Base-by-base conservation (phyloP, 495 filamentous ascomycete genomes). In the Achaetomiella virescens region DNA sequence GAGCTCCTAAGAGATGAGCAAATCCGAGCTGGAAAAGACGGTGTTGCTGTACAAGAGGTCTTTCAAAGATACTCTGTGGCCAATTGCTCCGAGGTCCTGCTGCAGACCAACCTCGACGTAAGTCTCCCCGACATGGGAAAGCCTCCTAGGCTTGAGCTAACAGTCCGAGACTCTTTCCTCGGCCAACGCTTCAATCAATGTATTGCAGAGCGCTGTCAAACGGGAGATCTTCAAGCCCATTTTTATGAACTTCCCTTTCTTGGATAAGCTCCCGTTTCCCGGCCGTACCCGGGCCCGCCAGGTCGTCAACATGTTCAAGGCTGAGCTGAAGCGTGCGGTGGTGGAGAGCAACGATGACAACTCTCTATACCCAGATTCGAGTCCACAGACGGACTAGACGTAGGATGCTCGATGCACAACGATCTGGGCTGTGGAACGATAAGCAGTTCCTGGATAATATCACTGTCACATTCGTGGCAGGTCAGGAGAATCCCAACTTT, bases 401-500 rank as follows among this genome's bases (percentile, higher is more conserved):
- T 0, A 15, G 59, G 15, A 54, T 61, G 59, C 37, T 61, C 3
- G 43, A 54, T 18, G 59, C 59, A 2, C 40, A n/a, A 15, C 14
- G 48, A 1, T 57, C 59, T 4, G 59, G 59, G 0, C 1, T 24
- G 15, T 61, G 54, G 54, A 44, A 15, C 15, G 57, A 66, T 6
- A 48, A 61, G 45, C 62, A 73, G 18, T 62, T 72, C 11, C 52
- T 64, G 9, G 66, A 73, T 51, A 75, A 75, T 43, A 41, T 72
- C 3, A 64, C 67, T 3, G 62, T 64, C 4, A 41, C 55, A 1
- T 75, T 72, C 53, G 61, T 74, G 27, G 70, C 72, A 2, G 65
- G 68, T 2, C 70, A 73, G 20, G 72, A 74, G 52, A 75, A 75
- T 50, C 69, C 69, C 70, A 72, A 57, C 57, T 69, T 8, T 48